These are phyloP conservation scores for Areca catechu DNA, from an alignment of 176 grass and related monocot species.

Conservation along the genomic window DNA sequence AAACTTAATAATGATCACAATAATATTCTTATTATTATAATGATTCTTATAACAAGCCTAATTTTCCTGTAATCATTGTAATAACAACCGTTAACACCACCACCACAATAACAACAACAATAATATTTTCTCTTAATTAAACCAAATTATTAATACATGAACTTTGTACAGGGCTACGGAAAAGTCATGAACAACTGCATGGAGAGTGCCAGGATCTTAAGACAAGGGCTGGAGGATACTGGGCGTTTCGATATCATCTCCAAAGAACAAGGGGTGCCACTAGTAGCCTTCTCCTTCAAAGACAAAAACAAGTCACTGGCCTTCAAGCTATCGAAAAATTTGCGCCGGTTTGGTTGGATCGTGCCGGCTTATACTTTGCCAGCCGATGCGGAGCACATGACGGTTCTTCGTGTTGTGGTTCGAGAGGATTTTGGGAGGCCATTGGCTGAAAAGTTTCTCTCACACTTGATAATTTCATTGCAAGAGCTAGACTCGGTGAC, in stretches of 20 bases:
- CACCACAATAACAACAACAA: not conserved
- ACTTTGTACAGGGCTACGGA: constrained; percentile 42
- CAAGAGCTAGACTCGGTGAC: constrained; percentile 28
- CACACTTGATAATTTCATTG: constrained; percentile 37
- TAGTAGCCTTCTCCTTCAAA: constrained; percentile 84
- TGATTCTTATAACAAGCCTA: too few relatives aligned
- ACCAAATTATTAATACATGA: not conserved
- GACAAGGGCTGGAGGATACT: constrained; percentile 36
- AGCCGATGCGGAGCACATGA: constrained; percentile 53
- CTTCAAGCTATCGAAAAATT: constrained; percentile 41
- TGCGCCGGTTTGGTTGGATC: constrained; percentile 69
- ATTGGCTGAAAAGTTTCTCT: constrained; percentile 51
- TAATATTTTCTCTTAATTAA: not conserved
- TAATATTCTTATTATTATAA: too few relatives aligned
- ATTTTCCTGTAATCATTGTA: too few relatives aligned
- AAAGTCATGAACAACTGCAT: constrained; percentile 88
- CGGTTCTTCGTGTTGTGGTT: constrained; percentile 36
- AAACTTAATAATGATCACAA: too few relatives aligned
- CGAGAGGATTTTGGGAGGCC: constrained; percentile 42
- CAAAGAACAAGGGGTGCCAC: constrained; percentile 64
- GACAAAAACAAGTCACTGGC: constrained; percentile 18
- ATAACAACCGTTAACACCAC: too few relatives aligned
- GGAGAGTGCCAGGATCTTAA: constrained; percentile 53
- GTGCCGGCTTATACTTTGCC: constrained; percentile 93
- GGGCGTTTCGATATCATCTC: constrained; percentile 64